Percentiles rank a stretch among this genome's conserved stretches.
Evolutionary conservation across 1,139 yeast genomes (phyloP).

Genomic region (Taiozyma sp.): DNA sequence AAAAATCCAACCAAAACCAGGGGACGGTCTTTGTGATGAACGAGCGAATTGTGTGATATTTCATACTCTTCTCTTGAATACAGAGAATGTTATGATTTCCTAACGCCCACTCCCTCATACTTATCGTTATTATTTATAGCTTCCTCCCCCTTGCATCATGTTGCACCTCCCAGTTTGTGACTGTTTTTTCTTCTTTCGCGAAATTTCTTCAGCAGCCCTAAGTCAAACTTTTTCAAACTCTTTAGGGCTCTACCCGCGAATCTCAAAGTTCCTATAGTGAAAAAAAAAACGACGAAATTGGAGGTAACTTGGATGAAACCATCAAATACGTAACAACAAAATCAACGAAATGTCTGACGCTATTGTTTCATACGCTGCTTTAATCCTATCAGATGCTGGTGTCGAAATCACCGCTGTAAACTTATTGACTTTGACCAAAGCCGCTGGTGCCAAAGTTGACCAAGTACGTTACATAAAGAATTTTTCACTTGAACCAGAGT

Average conservation of each 20-base stretch:
- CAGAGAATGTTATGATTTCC: too few relatives aligned
- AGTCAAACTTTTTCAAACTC: background rate
- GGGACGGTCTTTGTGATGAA: background rate
- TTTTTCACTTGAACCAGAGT: background rate
- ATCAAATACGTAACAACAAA: background rate
- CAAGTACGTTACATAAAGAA: slow-evolving; percentile 34
- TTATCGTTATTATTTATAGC: too few relatives aligned
- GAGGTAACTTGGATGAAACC: background rate
- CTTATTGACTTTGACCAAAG: slow-evolving; percentile 77
- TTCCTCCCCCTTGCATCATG: background rate
- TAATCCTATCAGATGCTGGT: slow-evolving; percentile 97
- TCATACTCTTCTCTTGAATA: too few relatives aligned
- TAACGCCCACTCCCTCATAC: too few relatives aligned
- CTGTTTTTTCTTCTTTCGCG: background rate
- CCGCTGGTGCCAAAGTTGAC: slow-evolving; percentile 90
- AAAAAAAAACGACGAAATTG: background rate
- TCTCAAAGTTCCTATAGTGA: background rate
- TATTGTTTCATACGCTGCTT: slow-evolving; percentile 69
- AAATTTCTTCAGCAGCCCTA: background rate
- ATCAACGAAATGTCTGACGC: slow-evolving; percentile 44
- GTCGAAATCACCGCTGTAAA: slow-evolving; percentile 92
- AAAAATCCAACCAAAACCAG: background rate
- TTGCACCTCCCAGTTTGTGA: background rate
- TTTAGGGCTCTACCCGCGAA: background rate
- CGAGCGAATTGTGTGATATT: too few relatives aligned